A percentile compares a stretch with the other conserved stretches of the same genome.
Evolutionary conservation across 768 basidiomycete genomes (phyloP).

Genomic region (Mycena sanguinolenta): DNA sequence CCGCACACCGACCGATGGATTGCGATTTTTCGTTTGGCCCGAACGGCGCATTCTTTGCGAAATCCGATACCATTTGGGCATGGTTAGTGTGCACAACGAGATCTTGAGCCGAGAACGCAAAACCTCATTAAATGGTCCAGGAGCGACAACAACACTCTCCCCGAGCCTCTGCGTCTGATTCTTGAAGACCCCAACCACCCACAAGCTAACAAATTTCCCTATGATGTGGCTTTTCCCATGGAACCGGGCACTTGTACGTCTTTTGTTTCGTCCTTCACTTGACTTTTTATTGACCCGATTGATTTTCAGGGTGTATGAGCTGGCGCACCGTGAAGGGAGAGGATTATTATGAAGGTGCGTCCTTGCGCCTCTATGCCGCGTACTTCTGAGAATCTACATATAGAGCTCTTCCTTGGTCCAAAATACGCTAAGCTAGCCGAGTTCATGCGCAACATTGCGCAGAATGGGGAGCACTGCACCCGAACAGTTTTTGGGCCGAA

Average conservation of each 20-base stretch:
- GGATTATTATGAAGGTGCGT: constrained; percentile 36
- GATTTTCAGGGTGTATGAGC: constrained; percentile 17
- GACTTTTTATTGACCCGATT: neutral
- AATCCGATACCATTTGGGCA: constrained; percentile 24
- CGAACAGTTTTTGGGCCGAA: constrained; percentile 36
- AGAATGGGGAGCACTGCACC: constrained; percentile 29
- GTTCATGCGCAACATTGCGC: constrained; percentile 29
- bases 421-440: constrained; percentile 34
- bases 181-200: constrained; percentile 38
- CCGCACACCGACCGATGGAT: constrained; percentile 25
- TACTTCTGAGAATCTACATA: neutral
- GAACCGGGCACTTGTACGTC: constrained; percentile 8
- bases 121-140: neutral
- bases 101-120: no score
- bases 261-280: neutral
- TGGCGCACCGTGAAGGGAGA: constrained; percentile 33
- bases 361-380: neutral
- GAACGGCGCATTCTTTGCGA: constrained; percentile 31
- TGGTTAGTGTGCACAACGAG: constrained; percentile 24
- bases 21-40: constrained; percentile 39
- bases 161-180: constrained; percentile 31
- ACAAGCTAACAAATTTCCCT: constrained; percentile 31
- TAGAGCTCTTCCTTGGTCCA: constrained; percentile 36
- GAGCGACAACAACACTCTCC: constrained; percentile 33
- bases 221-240: constrained; percentile 34